Conservation (phyloP, 352 stramenopile genomes). For the Aphanomyces cochlioides region DNA sequence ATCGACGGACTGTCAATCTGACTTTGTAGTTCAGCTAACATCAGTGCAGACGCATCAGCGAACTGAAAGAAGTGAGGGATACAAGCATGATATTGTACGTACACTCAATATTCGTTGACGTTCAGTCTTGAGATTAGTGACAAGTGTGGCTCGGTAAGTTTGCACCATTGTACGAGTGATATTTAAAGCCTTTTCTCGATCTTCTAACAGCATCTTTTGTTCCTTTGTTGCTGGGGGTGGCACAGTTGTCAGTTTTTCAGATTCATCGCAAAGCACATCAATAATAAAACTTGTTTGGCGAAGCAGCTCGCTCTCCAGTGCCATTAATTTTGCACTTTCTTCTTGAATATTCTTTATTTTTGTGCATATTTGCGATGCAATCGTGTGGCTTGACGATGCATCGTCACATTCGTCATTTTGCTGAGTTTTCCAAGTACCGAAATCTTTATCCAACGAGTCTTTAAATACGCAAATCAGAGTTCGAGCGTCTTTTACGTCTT, state of each 20-base stretch:
- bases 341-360: slow-evolving; percentile 79
- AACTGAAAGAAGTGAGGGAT: slow-evolving; percentile 57
- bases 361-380: slow-evolving; percentile 66
- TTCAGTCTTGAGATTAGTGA: slow-evolving; percentile 56
- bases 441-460: slow-evolving; percentile 73
- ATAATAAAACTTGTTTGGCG: slow-evolving; percentile 55
- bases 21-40: slow-evolving; percentile 19
- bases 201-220: slow-evolving; percentile 62
- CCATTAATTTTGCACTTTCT: slow-evolving; percentile 63
- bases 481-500: slow-evolving; percentile 68
- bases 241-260: slow-evolving; percentile 45
- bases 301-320: slow-evolving; percentile 59
- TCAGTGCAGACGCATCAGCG: slow-evolving; percentile 33
- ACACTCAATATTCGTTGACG: slow-evolving; percentile 65
- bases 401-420: slow-evolving; percentile 36
- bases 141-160: slow-evolving; percentile 46
- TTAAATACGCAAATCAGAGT: slow-evolving; percentile 82
- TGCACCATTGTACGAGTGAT: slow-evolving; percentile 72
- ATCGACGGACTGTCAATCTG: slow-evolving; percentile 20
- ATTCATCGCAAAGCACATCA: slow-evolving; percentile 65
- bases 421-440: slow-evolving; percentile 57
- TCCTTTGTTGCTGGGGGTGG: slow-evolving; percentile 41
- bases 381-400: slow-evolving; percentile 67
- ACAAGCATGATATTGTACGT: slow-evolving; percentile 9
- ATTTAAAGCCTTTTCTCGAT: slow-evolving; percentile 68